Evolutionary conservation across 805 yeast genomes (phyloP).

Genomic region (Naumovozyma baii): DNA sequence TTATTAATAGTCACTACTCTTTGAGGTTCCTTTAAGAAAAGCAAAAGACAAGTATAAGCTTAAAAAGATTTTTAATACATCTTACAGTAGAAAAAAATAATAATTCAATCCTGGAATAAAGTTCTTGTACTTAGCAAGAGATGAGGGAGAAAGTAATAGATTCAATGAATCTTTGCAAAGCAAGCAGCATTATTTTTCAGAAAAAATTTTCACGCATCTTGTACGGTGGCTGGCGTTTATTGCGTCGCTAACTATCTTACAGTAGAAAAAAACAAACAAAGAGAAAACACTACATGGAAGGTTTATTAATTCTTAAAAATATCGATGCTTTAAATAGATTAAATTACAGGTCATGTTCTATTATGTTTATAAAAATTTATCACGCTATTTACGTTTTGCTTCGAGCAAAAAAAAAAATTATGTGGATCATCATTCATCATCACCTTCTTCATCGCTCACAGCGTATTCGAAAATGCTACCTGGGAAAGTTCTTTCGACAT

Average conservation of each 20-base stretch:
- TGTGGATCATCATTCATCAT: neutral
- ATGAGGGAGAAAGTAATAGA: too few relatives aligned
- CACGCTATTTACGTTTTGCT: neutral
- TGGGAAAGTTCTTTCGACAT: conserved; percentile 16
- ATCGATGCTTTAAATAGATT: too few relatives aligned
- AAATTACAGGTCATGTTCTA: neutral
- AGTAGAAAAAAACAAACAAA: too few relatives aligned
- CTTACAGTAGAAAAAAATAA: too few relatives aligned
- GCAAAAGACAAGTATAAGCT: neutral
- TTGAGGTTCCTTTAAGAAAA: conserved; percentile 1
- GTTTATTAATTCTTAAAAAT: too few relatives aligned
- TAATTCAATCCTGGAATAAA: too few relatives aligned
- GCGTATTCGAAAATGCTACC: conserved; percentile 25
- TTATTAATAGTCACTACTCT: neutral
- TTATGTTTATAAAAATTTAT: neutral
- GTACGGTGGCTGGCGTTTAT: neutral
- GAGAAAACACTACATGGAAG: too few relatives aligned
- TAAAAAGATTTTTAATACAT: too few relatives aligned
- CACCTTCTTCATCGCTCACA: conserved; percentile 14
- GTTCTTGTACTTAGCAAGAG: too few relatives aligned
- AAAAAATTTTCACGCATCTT: neutral
- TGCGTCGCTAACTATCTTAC: too few relatives aligned
- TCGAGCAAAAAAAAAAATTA: conserved; percentile 1
- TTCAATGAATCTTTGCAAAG: too few relatives aligned
- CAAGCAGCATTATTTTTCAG: neutral